A percentile compares a stretch with the other conserved stretches of the same genome.
Evolutionary conservation across 2,329 filamentous ascomycete species (phyloP).

Genomic region (Penicillium sp.): DNA sequence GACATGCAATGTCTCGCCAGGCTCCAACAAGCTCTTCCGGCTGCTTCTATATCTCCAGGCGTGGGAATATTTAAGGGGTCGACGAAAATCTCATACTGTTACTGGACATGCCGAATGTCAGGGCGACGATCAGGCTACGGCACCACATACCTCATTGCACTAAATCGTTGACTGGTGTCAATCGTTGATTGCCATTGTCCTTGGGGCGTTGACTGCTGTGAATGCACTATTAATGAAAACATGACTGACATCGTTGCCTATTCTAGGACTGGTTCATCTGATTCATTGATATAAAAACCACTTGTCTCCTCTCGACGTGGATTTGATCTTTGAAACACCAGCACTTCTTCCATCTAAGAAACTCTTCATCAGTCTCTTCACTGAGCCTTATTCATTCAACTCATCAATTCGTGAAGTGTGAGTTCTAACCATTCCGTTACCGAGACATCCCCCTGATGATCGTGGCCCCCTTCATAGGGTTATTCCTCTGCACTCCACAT

Average conservation of each 20-base stretch:
- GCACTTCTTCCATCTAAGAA: constrained; percentile 13
- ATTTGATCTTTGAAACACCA: constrained; percentile 21
- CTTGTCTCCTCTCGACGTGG: constrained; percentile 8
- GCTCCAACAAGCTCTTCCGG: constrained; percentile 7
- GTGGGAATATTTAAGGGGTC: constrained; percentile 11
- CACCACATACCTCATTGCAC: constrained; percentile 18
- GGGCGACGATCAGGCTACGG: constrained; percentile 12
- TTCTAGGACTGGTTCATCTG: constrained; percentile 3
- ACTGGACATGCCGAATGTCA: constrained; percentile 10
- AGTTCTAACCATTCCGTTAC: constrained; percentile 25
- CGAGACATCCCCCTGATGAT: constrained; percentile 31
- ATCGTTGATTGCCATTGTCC: not conserved
- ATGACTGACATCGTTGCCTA: constrained; percentile 1
- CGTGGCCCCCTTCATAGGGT: constrained; percentile 35
- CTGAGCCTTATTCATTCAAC: constrained; percentile 21
- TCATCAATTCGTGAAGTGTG: constrained; percentile 29
- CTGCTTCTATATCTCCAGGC: constrained; percentile 2
- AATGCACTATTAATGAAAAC: not conserved
- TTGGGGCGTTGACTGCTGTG: not conserved
- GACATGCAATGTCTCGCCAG: not conserved
- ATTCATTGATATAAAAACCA: constrained; percentile 2
- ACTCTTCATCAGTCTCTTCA: constrained; percentile 17
- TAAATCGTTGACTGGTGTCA: not conserved
- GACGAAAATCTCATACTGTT: constrained; percentile 10
- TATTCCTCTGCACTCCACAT: constrained; percentile 32